Evolutionary conservation across 148 eudicot genomes (phyloP), one percentile per base, ranked within the genome.

Genomic region (Spergularia bocconei): DNA sequence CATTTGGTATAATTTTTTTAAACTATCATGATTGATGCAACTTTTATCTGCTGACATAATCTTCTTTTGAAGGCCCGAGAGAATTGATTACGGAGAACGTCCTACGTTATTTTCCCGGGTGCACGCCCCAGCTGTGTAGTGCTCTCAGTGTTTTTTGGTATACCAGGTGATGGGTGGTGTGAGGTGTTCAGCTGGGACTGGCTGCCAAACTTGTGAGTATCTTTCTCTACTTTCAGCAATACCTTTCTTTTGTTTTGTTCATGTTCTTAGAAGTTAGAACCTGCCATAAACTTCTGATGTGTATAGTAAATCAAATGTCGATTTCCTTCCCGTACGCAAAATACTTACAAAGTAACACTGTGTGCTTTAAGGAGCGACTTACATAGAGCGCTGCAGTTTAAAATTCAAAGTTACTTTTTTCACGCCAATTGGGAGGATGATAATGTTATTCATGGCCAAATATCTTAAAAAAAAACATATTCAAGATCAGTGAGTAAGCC

Each of bases 121-220:
- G 70, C 73, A 65, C 77, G 23, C 78, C 79, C 78, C 82, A 79
- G 75, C 86, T 84, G 75, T 81, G 81, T 69, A 51, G 79, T 50
- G 73, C 77, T 69, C 58, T 79, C 78, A 72, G 55, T 84, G 70
- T 80, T 78, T 50, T 82, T 78, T 72, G 63, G 57, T 79, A 71
- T 77, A 79, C 86, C 78, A 83, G 86, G 85, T 84, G 79, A 65
- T 81, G 75, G 79, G 77, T 67, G 79, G 83, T 82, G 78, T 75
- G 63, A 84, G 87, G 79, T 77, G 44, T 77, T 78, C 81, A 53
- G 87, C 85, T 19, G 79, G 85, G 77, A 70, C 79, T 67, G 78
- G 83, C 86, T 72, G 78, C 81, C 62, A 71, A 81, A 81, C 78
- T 56, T 74, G 87, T 84, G 71, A 87, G 87, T 82, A 58, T 66